phyloP scores from a whole-genome alignment of 257 asterid species.

The Solanum okadae region DNA sequence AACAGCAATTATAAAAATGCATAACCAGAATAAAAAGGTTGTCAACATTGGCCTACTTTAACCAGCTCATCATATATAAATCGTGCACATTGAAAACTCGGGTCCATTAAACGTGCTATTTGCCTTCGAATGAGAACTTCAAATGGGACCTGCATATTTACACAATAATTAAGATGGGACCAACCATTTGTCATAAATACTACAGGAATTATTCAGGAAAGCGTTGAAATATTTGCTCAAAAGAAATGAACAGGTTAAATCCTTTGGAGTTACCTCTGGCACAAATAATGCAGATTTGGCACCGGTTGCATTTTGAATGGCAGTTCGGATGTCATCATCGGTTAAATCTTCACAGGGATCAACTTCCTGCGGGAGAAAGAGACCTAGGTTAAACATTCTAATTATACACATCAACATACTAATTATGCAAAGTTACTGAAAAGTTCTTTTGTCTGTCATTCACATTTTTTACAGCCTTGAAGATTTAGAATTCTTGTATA shows the following conservation, averaged over 20 bases:
- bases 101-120: slow-evolving; percentile 86
- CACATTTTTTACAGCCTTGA: not conserved
- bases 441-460: not conserved
- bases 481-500: not conserved
- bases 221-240: not conserved
- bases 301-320: slow-evolving; percentile 93
- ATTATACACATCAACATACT: not conserved
- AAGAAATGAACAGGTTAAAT: not conserved
- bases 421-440: not conserved
- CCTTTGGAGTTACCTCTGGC: slow-evolving; percentile 60
- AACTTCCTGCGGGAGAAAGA: slow-evolving; percentile 53
- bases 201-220: not conserved
- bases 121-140: slow-evolving; percentile 88
- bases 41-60: slow-evolving; percentile 40
- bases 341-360: slow-evolving; percentile 96
- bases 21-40: not conserved
- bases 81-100: slow-evolving; percentile 94
- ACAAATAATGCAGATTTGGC: slow-evolving; percentile 79
- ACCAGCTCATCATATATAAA: slow-evolving; percentile 89
- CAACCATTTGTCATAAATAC: not conserved
- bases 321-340: slow-evolving; percentile 86
- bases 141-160: slow-evolving; percentile 66
- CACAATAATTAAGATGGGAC: not conserved
- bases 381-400: not conserved
- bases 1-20: not conserved